A percentile compares a stretch with the other conserved stretches of the same genome.
Evolutionary conservation across 139 green algal genomes (phyloP).

Genomic region (Marvania coccoides): DNA sequence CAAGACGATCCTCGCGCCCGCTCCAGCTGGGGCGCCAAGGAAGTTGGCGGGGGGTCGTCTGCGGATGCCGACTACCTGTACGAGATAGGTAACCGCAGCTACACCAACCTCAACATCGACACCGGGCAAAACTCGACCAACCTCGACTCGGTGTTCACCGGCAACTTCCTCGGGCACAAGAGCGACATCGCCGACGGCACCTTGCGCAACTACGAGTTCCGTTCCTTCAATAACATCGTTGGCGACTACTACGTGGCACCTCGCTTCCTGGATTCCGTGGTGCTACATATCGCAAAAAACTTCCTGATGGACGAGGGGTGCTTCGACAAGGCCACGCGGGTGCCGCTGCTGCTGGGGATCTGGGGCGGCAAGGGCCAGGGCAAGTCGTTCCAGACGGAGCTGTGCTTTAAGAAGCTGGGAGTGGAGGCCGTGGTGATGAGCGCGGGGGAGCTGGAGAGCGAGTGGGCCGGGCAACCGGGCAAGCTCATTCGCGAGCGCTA

Average conservation of each 20-base stretch:
- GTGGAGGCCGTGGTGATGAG: constrained; percentile 79
- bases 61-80: constrained; percentile 44
- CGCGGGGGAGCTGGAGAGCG: constrained; percentile 51
- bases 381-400: constrained; percentile 65
- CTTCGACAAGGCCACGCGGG: constrained; percentile 21
- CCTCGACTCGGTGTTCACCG: constrained; percentile 64
- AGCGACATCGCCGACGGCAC: constrained; percentile 71
- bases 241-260: constrained; percentile 84
- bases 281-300: constrained; percentile 87
- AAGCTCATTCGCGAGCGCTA: constrained; percentile 78
- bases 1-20: neutral
- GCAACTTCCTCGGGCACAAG: constrained; percentile 56
- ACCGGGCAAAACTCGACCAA: constrained; percentile 15
- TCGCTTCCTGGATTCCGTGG: constrained; percentile 58
- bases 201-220: constrained; percentile 53
- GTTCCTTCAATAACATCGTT: constrained; percentile 60
- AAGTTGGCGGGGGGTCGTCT: constrained; percentile 21
- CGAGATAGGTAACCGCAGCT: constrained; percentile 31
- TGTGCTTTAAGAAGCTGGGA: constrained; percentile 85
- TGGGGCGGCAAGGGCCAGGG: constrained; percentile 47
- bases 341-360: constrained; percentile 45
- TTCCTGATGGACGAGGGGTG: constrained; percentile 55
- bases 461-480: constrained; percentile 42
- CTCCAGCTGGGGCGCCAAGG: constrained; percentile 49
- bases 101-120: constrained; percentile 37